Conservation (phyloP, 805 yeast genomes). For the Wickerhamiella lipophila region DNA sequence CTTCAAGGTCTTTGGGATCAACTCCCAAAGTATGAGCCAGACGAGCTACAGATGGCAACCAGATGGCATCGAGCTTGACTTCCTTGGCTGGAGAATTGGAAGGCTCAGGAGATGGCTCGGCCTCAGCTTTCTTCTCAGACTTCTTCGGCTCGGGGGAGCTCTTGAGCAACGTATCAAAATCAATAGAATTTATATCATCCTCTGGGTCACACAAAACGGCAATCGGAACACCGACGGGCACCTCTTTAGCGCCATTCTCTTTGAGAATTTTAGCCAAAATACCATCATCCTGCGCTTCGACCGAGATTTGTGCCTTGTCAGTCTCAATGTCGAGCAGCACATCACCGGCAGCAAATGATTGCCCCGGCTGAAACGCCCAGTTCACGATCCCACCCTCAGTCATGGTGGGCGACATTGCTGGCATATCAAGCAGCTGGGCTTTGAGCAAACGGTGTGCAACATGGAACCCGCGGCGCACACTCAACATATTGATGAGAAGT, state of each 20-base stretch:
- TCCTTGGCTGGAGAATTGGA: constrained; percentile 2
- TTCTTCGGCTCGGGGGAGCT: neutral
- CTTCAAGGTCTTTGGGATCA: constrained; percentile 61
- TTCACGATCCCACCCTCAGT: constrained; percentile 82
- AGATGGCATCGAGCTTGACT: neutral
- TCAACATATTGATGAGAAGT: constrained; percentile 1
- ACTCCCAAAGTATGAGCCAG: constrained; percentile 49
- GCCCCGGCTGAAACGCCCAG: constrained; percentile 77
- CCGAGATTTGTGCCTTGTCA: constrained; percentile 95
- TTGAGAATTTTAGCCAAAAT: constrained; percentile 59
- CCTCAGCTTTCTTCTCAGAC: neutral
- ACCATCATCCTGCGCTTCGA: constrained; percentile 93
- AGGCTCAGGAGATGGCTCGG: constrained; percentile 8
- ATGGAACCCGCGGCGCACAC: neutral
- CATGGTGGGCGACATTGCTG: constrained; percentile 99
- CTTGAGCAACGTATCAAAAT: constrained; percentile 37
- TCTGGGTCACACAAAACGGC: constrained; percentile 81
- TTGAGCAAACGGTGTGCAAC: neutral
- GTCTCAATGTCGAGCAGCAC: constrained; percentile 94
- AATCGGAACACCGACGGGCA: constrained; percentile 80
- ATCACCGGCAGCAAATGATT: constrained; percentile 73
- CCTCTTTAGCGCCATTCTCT: constrained; percentile 62
- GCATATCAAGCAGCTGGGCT: constrained; percentile 42
- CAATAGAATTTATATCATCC: constrained; percentile 60
- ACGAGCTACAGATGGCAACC: constrained; percentile 35